Base-by-base conservation (phyloP, 192 early-diverging fungal genomes). In the Anaeromyces robustus region DNA sequence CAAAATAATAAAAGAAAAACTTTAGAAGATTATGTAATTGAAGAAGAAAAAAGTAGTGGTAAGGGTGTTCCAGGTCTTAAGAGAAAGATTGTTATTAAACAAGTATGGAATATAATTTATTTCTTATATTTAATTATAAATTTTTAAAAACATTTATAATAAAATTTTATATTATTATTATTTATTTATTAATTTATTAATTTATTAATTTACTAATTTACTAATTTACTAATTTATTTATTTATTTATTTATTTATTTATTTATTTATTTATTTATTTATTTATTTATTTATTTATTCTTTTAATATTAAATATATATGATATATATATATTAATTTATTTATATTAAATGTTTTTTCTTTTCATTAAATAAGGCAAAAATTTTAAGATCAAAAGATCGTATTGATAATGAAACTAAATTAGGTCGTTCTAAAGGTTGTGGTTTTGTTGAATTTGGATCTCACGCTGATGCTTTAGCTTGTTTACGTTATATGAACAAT, bases 401-500 rank as follows among this genome's bases (percentile, higher is more conserved):
- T 59, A 87, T 95, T 29, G 97, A 98, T 84, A 84, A 87, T 4
- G 84, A 80, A 14, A 92, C 94, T 2, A 89, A 93, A 41, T 86
- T 91, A 82, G 82, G 86, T 22, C 89, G 92, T 31, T 93, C 91
- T 80, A 94, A 94, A 84, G 95, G 97, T 77, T 97, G 93, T 81
- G 96, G 94, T 34, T 98, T 98, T 88, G 86, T 98, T 84, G 97
- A 98, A 86, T 97, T 94, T 82, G 87, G 81, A 30, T 87, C 87
- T 14, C 96, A 98, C 83, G 89, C 95, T 0, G 95, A 97, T 82
- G 97, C 97, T 17, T 87, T 98, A 79, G 96, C 96, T 16, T 95
- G 95, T 81, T 86, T 98, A 81, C 89, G 97, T 52, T 96, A 92
- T 83, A 88, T 98, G 82, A 97, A 96, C 87, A 95, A 96, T 84